Evolutionary conservation across 2,329 filamentous ascomycete genomes (phyloP).

Genomic region (Sclerotinia trifoliorum): DNA sequence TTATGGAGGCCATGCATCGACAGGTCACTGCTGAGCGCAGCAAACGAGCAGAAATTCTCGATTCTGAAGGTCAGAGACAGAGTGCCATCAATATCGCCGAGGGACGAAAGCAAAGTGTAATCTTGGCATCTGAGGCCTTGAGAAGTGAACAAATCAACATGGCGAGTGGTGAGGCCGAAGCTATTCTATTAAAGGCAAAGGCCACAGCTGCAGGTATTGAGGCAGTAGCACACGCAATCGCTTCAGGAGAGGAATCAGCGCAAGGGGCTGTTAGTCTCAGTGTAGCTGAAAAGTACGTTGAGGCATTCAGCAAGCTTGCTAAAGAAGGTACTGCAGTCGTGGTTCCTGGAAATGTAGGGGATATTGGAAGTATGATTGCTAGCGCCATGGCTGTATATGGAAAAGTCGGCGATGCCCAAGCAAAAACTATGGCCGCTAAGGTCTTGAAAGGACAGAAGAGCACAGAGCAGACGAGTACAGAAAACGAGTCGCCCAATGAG

Average conservation of each 20-base stretch:
- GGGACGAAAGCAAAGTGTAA: constrained; percentile 94
- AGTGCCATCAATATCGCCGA: constrained; percentile 99
- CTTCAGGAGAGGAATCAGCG: constrained; percentile 69
- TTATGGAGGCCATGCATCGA: constrained; percentile 97
- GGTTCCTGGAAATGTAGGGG: constrained; percentile 93
- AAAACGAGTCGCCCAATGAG: constrained; percentile 40
- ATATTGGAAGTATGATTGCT: constrained; percentile 95
- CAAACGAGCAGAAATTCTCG: constrained; percentile 95
- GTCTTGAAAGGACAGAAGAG: constrained; percentile 45
- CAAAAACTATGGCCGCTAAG: constrained; percentile 61
- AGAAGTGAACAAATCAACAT: constrained; percentile 89
- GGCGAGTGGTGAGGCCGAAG: constrained; percentile 89
- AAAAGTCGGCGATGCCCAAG: constrained; percentile 82
- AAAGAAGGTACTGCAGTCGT: constrained; percentile 95
- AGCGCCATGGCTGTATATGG: constrained; percentile 94
- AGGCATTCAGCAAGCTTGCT: constrained; percentile 87
- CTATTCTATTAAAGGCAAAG: constrained; percentile 79
- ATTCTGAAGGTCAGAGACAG: constrained; percentile 95
- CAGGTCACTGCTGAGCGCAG: constrained; percentile 96
- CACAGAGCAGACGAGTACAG: constrained; percentile 31
- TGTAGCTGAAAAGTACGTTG: constrained; percentile 97
- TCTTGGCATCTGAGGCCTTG: constrained; percentile 89
- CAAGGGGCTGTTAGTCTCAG: constrained; percentile 81
- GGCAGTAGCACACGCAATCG: constrained; percentile 74
- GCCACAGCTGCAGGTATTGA: constrained; percentile 90